Evolutionary conservation across 2,329 filamentous ascomycete species (phyloP), one percentile per base, ranked within the genome.

Genomic region (Didymella segeticola): DNA sequence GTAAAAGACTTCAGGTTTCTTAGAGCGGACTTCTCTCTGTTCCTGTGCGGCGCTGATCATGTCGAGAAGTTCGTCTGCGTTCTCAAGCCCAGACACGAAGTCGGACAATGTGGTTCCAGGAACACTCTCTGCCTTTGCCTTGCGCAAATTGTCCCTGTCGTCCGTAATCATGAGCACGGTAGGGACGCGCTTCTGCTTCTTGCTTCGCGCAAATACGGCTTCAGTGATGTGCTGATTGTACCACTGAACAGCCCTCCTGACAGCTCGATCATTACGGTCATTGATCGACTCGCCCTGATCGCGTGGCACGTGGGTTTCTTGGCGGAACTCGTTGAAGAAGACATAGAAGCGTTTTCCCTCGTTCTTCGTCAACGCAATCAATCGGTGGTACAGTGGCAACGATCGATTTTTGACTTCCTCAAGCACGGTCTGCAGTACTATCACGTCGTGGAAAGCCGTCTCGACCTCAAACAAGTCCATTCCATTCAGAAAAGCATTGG

Each of bases 311-410:
- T 96, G 90, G 0, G 95, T 99, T 75, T 99, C 96, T 31, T 93
- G 81, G 45, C 93, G 86, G 71, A 99, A 99, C 68, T 99, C 95
- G 74, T 99, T 99, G 84, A 98, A 98, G 75, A 99, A 99, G 46
- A 99, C 91, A 70, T 98, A 97, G 73, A 96, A 98, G 48, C 93
- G 87, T 81, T 99, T 99, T 62, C 96, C 92, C 67, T 96, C 92
- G 69, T 93, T 96, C 77, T 93, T 96, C 31, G 93, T 96, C 60
- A 99, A 81, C 19, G 89, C 87, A 62, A 98, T 86, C 43, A 99
- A 81, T 31, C 95, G 90, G 75, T 97, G 97, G 79, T 98, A 99
- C 30, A 99, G 85, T 34, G 95, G 95, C 57, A 98, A 77, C 11
- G 93, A 98, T 64, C 93, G 86, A 74, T 97, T 96, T 71, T 92